Percentiles rank a stretch among this genome's conserved stretches.
These are phyloP conservation scores for Medicago lupulina DNA, from an alignment of 306 rosid genomes.

Conservation along the genomic window DNA sequence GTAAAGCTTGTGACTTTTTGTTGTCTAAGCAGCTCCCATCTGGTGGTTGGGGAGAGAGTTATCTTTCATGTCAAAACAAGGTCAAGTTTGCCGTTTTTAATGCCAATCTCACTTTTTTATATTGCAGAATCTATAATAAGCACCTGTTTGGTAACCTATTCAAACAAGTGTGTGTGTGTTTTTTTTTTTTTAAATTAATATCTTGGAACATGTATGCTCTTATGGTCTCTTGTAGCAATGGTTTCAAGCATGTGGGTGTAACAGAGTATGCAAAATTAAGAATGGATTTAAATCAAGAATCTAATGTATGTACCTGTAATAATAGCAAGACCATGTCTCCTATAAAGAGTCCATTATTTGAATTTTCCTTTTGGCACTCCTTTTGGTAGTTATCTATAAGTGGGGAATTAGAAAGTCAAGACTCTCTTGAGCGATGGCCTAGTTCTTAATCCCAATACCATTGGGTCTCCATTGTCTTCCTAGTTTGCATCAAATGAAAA, in stretches of 20 bases:
- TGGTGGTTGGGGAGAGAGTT: slow-evolving; percentile 97
- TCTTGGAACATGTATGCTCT: slow-evolving; percentile 21
- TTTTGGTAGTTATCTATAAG: neutral
- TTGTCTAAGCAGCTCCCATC: slow-evolving; percentile 77
- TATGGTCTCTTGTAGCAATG: neutral
- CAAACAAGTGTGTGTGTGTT: neutral
- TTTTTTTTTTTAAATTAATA: neutral
- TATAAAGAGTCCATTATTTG: neutral
- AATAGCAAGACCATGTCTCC: slow-evolving; percentile 5
- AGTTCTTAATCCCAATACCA: neutral
- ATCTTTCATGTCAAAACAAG: slow-evolving; percentile 88
- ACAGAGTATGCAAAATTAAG: neutral
- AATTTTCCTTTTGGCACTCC: slow-evolving; percentile 13
- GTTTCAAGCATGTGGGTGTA: slow-evolving; percentile 18
- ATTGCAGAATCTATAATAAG: neutral
- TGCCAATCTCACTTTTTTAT: slow-evolving; percentile 9
- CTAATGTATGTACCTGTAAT: neutral
- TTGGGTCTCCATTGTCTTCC: neutral
- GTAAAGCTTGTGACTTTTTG: slow-evolving; percentile 78
- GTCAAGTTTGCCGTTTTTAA: slow-evolving; percentile 43
- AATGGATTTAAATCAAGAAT: slow-evolving; percentile 27
- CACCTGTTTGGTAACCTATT: slow-evolving; percentile 3
- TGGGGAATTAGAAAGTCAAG: neutral
- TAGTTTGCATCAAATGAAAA: slow-evolving; percentile 2
- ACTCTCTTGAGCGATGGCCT: neutral